Base-by-base conservation (phyloP, 2,329 filamentous ascomycete genomes). In the Botrytis sinoallii region DNA sequence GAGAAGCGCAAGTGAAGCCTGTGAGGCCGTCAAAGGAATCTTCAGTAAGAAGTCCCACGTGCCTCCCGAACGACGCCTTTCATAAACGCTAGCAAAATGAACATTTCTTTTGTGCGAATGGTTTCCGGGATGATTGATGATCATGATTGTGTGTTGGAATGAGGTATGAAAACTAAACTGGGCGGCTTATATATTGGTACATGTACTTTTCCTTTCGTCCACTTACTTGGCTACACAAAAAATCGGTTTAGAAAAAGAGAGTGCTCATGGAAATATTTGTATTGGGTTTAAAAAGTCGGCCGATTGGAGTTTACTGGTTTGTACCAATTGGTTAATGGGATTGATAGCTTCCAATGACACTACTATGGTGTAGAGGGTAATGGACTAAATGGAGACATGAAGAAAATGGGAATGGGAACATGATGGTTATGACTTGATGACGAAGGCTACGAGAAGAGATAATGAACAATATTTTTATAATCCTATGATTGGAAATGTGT, bases 1-100 rank as follows among this genome's bases (percentile, higher is more conserved):
- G 25, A 60, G 71, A 38, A 73, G 71, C 18, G 71, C 71, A 44
- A 73, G 71, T n/a, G 68, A 70, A 20, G 68, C 68, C 32, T 70
- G 68, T 38, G 71, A 73, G 22, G 71, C 64, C 29, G 25, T 63
- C 6, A 73, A 55, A 9, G 71, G 71, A 4, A 68, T 73, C 16
- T 73, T 73, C 48, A 63, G 71, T 14, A 73, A 73, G 32, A 73
- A 52, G n/a, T 55, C 64, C 4, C 52, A 69, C 10, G 32, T 12
- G 18, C 9, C 42, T 60, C 40, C 52, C 4, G 52, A 68, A 65
- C 55, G 48, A 57, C 20, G 48, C 22, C 40, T 32, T 40, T 22
- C 46, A 59, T 55, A 20, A 48, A 22, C 18, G 12, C 35, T 25
- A 32, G 25, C 32, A n/a, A 40, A 57, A 66, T 22, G 22, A 44